Conservation (phyloP, 306 rosid species). For the Oxytropis ochrocephala region DNA sequence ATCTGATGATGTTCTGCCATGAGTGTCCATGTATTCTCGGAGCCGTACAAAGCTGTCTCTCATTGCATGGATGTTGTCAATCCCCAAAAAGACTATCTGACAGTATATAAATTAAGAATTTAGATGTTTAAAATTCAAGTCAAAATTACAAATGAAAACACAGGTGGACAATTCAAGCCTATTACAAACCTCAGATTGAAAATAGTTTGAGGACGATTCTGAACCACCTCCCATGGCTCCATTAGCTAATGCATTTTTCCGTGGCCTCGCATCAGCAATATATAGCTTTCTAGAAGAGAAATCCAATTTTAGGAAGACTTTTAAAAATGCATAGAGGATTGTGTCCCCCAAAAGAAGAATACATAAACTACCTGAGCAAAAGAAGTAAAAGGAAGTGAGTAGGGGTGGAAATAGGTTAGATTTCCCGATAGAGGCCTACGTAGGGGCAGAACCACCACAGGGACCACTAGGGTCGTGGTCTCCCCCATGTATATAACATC, state of each 20-base stretch:
- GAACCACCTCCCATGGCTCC: constrained; percentile 99
- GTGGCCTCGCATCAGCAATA: constrained; percentile 94
- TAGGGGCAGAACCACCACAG: no score
- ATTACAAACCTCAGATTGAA: constrained; percentile 74
- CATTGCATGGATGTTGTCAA: constrained; percentile 98
- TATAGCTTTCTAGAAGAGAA: constrained; percentile 65
- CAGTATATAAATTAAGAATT: constrained; percentile 6
- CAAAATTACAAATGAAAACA: constrained; percentile 11
- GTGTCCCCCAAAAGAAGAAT: not conserved
- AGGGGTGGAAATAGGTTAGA: no score
- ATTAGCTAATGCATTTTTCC: constrained; percentile 95
- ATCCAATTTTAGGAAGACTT: not conserved
- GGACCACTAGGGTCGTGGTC: no score
- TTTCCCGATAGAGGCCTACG: no score
- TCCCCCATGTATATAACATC: no score
- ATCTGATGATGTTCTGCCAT: constrained; percentile 88
- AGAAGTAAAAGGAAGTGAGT: no score
- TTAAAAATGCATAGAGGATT: not conserved
- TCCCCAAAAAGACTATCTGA: constrained; percentile 89
- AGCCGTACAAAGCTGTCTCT: constrained; percentile 92
- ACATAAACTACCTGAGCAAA: not conserved
- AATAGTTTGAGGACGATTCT: constrained; percentile 88
- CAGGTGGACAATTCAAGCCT: constrained; percentile 23
- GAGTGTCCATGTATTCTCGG: constrained; percentile 82
- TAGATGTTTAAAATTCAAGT: not conserved